A percentile compares a stretch with the other conserved stretches of the same genome.
Evolutionary conservation across 495 filamentous ascomycete species (phyloP).

Genomic region (Barbatosphaeria neglecta): DNA sequence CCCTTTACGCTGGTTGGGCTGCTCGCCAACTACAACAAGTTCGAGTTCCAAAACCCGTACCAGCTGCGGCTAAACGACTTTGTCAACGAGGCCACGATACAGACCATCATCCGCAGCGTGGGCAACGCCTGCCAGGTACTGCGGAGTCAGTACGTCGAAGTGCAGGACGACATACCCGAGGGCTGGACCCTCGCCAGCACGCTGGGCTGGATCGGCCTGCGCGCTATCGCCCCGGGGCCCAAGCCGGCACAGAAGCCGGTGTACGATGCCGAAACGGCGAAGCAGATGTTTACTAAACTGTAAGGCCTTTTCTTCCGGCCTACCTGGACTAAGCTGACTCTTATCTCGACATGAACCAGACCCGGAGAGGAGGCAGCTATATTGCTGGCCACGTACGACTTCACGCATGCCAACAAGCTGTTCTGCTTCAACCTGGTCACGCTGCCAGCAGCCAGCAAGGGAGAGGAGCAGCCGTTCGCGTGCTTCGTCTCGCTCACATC

Average conservation of each 20-base stretch:
- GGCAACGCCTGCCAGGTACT: constrained; percentile 53
- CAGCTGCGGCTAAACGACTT: constrained; percentile 92
- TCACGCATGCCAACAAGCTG: constrained; percentile 86
- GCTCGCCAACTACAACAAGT: constrained; percentile 98
- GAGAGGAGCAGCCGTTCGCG: constrained; percentile 63
- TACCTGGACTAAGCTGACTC: constrained; percentile 12
- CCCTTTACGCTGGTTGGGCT: constrained; percentile 78
- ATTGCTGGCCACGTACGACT: constrained; percentile 82
- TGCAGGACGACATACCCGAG: constrained; percentile 85
- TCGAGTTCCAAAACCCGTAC: constrained; percentile 96
- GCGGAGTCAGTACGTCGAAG: constrained; percentile 68
- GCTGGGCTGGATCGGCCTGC: constrained; percentile 73
- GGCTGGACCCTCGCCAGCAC: constrained; percentile 77
- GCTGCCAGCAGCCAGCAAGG: constrained; percentile 48
- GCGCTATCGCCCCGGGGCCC: constrained; percentile 57
- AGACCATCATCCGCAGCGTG: constrained; percentile 66
- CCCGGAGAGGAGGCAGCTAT: constrained; percentile 69
- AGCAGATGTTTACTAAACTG: constrained; percentile 59
- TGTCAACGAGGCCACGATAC: constrained; percentile 80
- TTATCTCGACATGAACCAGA: constrained; percentile 39
- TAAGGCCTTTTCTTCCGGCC: constrained; percentile 13
- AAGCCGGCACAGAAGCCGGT: constrained; percentile 47
- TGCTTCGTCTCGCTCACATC: constrained; percentile 81
- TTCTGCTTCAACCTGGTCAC: constrained; percentile 80
- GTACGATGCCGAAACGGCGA: constrained; percentile 58